Percentiles rank a stretch among this genome's conserved stretches.
Conservation (phyloP, 2,329 filamentous ascomycete species). For the Neofusicoccum ribis region DNA sequence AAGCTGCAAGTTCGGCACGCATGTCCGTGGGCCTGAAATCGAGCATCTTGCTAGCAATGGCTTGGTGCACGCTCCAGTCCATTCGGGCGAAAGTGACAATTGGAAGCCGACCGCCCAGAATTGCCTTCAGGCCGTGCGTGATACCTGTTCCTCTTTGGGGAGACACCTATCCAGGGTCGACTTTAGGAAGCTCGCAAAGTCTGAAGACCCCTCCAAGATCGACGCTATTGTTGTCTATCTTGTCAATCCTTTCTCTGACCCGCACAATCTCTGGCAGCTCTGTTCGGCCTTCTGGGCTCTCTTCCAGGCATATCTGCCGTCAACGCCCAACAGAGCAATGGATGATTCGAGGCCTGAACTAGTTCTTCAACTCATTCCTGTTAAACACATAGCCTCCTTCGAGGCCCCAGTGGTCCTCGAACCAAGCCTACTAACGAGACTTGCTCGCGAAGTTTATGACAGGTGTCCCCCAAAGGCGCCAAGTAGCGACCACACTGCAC, state of each 20-base stretch:
- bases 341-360: conserved; percentile 54
- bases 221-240: conserved; percentile 69
- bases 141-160: conserved; percentile 42
- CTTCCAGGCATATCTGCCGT: conserved; percentile 61
- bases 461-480: conserved; percentile 59
- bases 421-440: conserved; percentile 21
- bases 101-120: conserved; percentile 24
- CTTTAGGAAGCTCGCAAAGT: conserved; percentile 34
- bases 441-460: conserved; percentile 77
- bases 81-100: conserved; percentile 23
- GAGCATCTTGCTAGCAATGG: conserved; percentile 32
- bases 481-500: conserved; percentile 43
- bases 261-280: conserved; percentile 63
- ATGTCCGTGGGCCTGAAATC: conserved; percentile 47
- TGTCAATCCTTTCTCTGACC: conserved; percentile 66
- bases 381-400: conserved; percentile 65
- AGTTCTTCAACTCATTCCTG: conserved; percentile 74
- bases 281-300: conserved; percentile 74
- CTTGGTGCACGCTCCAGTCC: conserved; percentile 32
- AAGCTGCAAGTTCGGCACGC: conserved; percentile 68
- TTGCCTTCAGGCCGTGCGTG: conserved; percentile 32
- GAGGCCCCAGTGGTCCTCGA: conserved; percentile 63
- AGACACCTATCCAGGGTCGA: conserved; percentile 40
- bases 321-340: conserved; percentile 46
- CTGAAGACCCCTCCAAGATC: conserved; percentile 51